Conservation (phyloP, 2,329 filamentous ascomycete species). For the Phialocephala sp. region DNA sequence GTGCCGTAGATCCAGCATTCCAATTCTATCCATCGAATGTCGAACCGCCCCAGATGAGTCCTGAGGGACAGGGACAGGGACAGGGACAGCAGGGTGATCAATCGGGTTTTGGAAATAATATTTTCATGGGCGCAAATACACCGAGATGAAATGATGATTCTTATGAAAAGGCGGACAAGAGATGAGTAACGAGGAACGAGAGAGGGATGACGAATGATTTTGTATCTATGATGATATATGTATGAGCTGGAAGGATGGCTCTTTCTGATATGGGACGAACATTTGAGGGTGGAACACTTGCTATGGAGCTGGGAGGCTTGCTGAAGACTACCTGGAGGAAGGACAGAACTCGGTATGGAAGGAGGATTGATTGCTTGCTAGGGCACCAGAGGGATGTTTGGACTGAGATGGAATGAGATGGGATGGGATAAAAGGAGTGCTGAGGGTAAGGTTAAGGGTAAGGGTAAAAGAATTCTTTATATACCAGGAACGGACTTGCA, state of each 20-base stretch:
- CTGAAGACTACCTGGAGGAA: not conserved
- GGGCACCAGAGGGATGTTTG: not conserved
- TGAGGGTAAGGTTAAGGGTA: not conserved
- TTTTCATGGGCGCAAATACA: slow-evolving; percentile 45
- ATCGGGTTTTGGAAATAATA: slow-evolving; percentile 36
- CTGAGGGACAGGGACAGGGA: slow-evolving; percentile 19
- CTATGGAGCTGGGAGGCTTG: not conserved
- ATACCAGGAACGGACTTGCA: not conserved
- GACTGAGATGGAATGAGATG: not conserved
- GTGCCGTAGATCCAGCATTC: slow-evolving; percentile 38
- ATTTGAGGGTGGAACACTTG: not conserved
- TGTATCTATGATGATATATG: not conserved
- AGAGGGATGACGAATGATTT: not conserved
- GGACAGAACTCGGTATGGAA: not conserved
- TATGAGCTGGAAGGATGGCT: not conserved
- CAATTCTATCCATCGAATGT: slow-evolving; percentile 39
- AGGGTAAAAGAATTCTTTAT: not conserved
- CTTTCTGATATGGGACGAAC: not conserved
- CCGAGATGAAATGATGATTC: slow-evolving; percentile 27
- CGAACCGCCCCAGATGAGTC: slow-evolving; percentile 32
- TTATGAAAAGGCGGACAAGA: not conserved
- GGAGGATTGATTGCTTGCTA: not conserved
- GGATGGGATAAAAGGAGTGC: not conserved
- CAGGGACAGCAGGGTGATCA: slow-evolving; percentile 23
- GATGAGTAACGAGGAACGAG: not conserved